Evolutionary conservation across 139 green algal species (phyloP).

Genomic region (Mesostigma viride): DNA sequence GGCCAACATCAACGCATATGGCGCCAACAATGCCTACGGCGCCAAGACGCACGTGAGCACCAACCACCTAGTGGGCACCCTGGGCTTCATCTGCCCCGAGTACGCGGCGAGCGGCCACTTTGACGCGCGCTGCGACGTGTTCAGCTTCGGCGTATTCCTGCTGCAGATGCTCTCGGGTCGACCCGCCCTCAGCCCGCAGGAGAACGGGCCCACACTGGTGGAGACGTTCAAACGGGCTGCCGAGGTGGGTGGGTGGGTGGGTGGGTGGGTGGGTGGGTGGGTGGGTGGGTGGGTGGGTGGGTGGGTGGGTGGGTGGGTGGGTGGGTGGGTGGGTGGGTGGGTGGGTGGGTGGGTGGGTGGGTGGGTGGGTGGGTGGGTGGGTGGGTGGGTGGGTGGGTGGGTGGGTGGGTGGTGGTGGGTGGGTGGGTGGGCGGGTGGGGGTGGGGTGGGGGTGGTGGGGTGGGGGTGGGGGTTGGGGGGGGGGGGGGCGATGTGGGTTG

Average conservation of each 20-base stretch:
- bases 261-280: not conserved
- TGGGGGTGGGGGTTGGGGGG: no score
- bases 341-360: no score
- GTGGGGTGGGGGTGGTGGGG: no score
- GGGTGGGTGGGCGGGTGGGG: no score
- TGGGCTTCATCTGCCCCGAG: not conserved
- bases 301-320: not conserved
- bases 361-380: not conserved
- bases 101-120: not conserved
- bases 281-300: not conserved
- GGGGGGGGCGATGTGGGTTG: no score
- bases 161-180: conserved; percentile 2
- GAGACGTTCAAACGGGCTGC: not conserved
- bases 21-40: not conserved
- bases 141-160: not conserved
- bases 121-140: conserved; percentile 3
- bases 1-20: no score
- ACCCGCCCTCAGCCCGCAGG: not conserved
- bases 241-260: not conserved
- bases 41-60: not conserved
- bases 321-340: not conserved
- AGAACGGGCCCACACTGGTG: not conserved
- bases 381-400: not conserved
- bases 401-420: no score
- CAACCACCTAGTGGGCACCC: not conserved